phyloP scores from a whole-genome alignment of 2,329 filamentous ascomycete species.

The Colletotrichum graminicola region DNA sequence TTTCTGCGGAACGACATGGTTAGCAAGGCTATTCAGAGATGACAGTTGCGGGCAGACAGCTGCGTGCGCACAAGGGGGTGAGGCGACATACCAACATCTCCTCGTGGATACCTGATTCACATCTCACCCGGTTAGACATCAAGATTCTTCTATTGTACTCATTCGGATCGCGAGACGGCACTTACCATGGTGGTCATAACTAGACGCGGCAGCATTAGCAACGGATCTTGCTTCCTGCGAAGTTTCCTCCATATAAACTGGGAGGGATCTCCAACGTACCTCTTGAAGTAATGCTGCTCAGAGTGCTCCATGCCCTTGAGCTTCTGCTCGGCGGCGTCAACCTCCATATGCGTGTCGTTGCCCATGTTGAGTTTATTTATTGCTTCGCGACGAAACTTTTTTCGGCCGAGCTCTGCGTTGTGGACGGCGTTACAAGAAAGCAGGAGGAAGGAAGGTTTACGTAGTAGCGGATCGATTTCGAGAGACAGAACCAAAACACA shows the following conservation, averaged over 20 bases:
- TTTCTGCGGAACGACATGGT: conserved; percentile 71
- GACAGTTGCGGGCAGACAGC: conserved; percentile 9
- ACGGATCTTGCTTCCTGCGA: not conserved
- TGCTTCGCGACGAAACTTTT: conserved; percentile 13
- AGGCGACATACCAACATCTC: conserved; percentile 87
- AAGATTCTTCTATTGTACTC: conserved; percentile 37
- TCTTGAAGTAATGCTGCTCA: conserved; percentile 99
- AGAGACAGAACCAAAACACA: not conserved
- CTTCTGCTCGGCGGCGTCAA: conserved; percentile 71
- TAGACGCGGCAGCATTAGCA: conserved; percentile 55
- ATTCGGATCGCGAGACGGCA: conserved; percentile 22
- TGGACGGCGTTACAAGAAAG: not conserved
- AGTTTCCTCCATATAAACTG: conserved; percentile 10
- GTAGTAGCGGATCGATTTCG: not conserved
- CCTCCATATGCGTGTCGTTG: conserved; percentile 65
- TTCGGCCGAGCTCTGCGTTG: not conserved
- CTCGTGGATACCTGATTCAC: conserved; percentile 84
- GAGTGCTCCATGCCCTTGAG: conserved; percentile 87
- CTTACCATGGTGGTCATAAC: conserved; percentile 97
- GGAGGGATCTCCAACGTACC: conserved; percentile 63
- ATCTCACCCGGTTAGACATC: conserved; percentile 28
- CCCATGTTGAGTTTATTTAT: conserved; percentile 51
- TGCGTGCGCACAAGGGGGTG: not conserved
- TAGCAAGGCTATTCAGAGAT: conserved; percentile 12
- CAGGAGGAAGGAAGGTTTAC: not conserved